Base-by-base conservation (phyloP, 768 basidiomycete species). In the Lactarius evosmus region DNA sequence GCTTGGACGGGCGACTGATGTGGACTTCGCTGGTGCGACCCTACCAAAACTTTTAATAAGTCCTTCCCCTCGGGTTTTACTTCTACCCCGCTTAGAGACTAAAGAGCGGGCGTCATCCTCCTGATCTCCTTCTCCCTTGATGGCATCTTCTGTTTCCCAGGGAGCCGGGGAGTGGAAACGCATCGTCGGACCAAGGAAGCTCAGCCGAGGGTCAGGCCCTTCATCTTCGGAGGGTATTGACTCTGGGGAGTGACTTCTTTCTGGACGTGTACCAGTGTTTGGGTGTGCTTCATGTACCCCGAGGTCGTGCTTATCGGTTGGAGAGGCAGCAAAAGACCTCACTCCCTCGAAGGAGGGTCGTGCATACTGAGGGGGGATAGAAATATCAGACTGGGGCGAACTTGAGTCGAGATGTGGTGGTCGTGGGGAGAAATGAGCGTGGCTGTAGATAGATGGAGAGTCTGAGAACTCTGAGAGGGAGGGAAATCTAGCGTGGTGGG, bases 101-200 rank as follows among this genome's bases (percentile, higher is more conserved):
- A 71, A 67, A 59, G 74, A 72, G 72, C 73, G 69, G 61, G 72
- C 64, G 52, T 70, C 72, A 27, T 77, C 76, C 44, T 82, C 79
- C 4, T 75, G 69, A 46, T 85, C 84, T 30, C 79, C 78, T 34
- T 79, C 83, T 70, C 80, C 81, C 33, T 78, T 73, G 3, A 80
- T 62, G 4, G 74, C 41, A 16, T 80, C 83, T 55, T 84, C 87
- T 40, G 80, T 75, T 74, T 92, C 90, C 91, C 91, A 93, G 44
- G 91, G 91, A 19, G 91, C 87, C 29, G 82, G 86, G 66, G 88
- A 89, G 74, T 91, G 88, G 71, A 91, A 85, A 56, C 86, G 85
- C 82, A 92, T 89, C 74, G 85, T 91, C 33, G 91, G 91, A n/a
- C 91, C 91, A 36, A 88, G 83, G 54, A 86, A 76, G 69, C 88